These are phyloP conservation scores for Psidium guajava DNA, from an alignment of 345 rosid genomes.

Conservation along the genomic window DNA sequence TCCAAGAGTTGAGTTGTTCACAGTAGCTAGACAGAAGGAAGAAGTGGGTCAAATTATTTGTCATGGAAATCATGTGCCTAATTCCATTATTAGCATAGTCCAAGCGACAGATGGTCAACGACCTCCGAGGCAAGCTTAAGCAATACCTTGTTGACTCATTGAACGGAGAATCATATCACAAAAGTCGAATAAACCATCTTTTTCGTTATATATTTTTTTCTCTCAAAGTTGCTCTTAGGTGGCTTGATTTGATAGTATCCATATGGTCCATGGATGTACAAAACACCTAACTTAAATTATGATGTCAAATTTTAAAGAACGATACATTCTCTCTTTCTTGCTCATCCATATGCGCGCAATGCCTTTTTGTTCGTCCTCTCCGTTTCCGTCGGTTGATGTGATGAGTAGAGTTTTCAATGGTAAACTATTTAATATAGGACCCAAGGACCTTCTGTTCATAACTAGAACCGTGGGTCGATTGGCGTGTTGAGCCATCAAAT, in stretches of 20 bases:
- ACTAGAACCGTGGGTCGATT: conserved; percentile 75
- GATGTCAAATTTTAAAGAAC: neutral
- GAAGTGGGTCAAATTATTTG: neutral
- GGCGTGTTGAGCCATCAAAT: conserved; percentile 72
- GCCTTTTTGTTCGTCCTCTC: neutral
- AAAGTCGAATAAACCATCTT: too few relatives aligned
- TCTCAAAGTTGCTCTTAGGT: too few relatives aligned
- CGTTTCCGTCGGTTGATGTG: neutral
- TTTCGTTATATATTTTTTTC: too few relatives aligned
- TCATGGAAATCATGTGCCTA: neutral
- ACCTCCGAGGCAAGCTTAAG: too few relatives aligned
- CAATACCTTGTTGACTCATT: too few relatives aligned
- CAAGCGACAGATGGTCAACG: too few relatives aligned
- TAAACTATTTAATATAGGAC: conserved; percentile 23
- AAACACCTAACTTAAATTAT: neutral
- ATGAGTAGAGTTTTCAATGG: neutral
- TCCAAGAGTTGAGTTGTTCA: neutral
- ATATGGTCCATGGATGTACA: neutral
- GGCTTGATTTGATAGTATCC: too few relatives aligned
- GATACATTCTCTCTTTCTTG: neutral
- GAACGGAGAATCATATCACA: too few relatives aligned
- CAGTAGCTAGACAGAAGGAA: neutral
- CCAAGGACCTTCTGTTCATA: conserved; percentile 70
- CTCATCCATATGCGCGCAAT: neutral
- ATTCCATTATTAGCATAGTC: too few relatives aligned